Percentiles rank a stretch among this genome's conserved stretches.
These are phyloP conservation scores for Daldinia grandis DNA, from an alignment of 495 filamentous ascomycete species.

Conservation along the genomic window DNA sequence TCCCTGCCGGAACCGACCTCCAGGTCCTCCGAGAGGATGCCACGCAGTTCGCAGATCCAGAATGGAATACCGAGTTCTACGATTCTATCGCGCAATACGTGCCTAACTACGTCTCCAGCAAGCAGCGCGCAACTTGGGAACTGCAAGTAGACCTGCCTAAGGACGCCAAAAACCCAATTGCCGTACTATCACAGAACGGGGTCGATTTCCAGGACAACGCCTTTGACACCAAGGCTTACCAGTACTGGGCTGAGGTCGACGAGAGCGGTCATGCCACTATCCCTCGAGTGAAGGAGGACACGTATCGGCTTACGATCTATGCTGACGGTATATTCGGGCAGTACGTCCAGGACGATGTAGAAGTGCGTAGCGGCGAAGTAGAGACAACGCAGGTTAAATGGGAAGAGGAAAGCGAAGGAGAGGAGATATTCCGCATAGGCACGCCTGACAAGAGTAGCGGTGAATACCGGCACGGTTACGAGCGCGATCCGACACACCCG, in stretches of 20 bases:
- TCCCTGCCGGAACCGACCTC: slow-evolving; percentile 52
- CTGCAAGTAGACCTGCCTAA: slow-evolving; percentile 57
- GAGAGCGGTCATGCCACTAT: slow-evolving; percentile 57
- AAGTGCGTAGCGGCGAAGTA: slow-evolving; percentile 48
- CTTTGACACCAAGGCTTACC: slow-evolving; percentile 56
- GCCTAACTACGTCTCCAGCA: slow-evolving; percentile 59
- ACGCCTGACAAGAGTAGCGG: slow-evolving; percentile 64
- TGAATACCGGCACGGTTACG: slow-evolving; percentile 62
- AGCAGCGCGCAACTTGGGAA: slow-evolving; percentile 52
- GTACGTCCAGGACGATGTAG: slow-evolving; percentile 55
- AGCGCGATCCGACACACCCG: slow-evolving; percentile 52
- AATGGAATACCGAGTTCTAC: slow-evolving; percentile 64
- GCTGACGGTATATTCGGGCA: slow-evolving; percentile 66
- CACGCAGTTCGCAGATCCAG: slow-evolving; percentile 52
- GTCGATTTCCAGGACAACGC: slow-evolving; percentile 67
- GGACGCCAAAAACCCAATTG: slow-evolving; percentile 56
- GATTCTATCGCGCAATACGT: slow-evolving; percentile 65
- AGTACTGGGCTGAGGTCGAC: slow-evolving; percentile 66
- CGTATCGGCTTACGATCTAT: slow-evolving; percentile 65
- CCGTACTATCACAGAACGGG: slow-evolving; percentile 60
- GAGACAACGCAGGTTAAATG: slow-evolving; percentile 50
- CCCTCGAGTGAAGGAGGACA: slow-evolving; percentile 58
- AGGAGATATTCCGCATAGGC: slow-evolving; percentile 63
- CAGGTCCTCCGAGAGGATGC: slow-evolving; percentile 59
- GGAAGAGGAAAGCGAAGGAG: slow-evolving; percentile 61